Evolutionary conservation across 305 asterid species (phyloP).

Genomic region (Solanum hybrid): DNA sequence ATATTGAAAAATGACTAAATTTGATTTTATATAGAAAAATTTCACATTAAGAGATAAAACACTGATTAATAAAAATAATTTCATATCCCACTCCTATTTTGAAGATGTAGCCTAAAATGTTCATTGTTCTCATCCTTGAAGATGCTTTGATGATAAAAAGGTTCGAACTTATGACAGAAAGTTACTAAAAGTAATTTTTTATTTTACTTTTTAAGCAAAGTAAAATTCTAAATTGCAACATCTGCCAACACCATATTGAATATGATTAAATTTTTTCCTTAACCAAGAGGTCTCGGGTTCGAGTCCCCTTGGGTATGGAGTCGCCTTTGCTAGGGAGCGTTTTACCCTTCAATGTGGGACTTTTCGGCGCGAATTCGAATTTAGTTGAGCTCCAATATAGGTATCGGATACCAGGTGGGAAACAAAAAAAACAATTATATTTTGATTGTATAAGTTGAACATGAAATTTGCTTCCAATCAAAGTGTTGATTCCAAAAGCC

Average conservation of each 20-base stretch:
- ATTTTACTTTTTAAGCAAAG: background rate
- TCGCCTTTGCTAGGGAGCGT: no score
- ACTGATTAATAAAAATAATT: no score
- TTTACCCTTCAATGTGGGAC: no score
- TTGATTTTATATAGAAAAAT: fast-evolving
- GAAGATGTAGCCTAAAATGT: background rate
- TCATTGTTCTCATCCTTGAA: background rate
- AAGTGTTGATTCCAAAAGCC: background rate
- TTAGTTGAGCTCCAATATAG: no score
- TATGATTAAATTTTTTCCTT: background rate
- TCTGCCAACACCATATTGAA: background rate
- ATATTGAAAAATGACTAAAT: no score
- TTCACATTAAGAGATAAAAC: no score
- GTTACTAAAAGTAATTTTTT: no score
- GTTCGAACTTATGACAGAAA: background rate
- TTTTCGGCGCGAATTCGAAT: fast-evolving
- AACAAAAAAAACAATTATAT: background rate
- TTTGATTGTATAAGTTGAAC: background rate
- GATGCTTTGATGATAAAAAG: background rate
- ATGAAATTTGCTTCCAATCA: background rate
- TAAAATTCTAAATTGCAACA: background rate
- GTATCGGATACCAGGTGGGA: fast-evolving
- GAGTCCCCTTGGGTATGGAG: no score
- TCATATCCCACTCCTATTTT: background rate
- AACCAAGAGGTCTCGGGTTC: no score